Evolutionary conservation across 768 basidiomycete genomes (phyloP).

Genomic region (Coprinopsis sp.): DNA sequence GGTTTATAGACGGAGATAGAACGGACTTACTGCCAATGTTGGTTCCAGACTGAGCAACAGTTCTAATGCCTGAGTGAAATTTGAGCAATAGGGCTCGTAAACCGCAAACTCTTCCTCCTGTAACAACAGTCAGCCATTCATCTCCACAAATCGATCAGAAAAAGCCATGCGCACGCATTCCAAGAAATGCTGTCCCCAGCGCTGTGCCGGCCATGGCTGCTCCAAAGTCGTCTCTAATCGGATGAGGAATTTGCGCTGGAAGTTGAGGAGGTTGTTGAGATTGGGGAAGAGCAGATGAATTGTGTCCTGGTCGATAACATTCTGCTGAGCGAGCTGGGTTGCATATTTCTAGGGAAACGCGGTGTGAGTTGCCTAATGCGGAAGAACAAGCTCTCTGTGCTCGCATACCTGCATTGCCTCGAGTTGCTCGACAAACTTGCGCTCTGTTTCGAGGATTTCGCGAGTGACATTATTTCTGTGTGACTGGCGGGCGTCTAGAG

Average conservation of each 20-base stretch:
- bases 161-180: conserved; percentile 61
- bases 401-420: conserved; percentile 87
- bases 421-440: conserved; percentile 94
- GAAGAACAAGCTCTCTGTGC: conserved; percentile 9
- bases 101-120: conserved; percentile 95
- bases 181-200: conserved; percentile 83
- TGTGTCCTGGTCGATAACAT: conserved; percentile 89
- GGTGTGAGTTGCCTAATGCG: conserved; percentile 16
- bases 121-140: conserved; percentile 36
- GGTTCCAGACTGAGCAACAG: conserved; percentile 84
- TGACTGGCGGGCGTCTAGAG: conserved; percentile 56
- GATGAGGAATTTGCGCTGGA: conserved; percentile 92
- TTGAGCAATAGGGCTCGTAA: conserved; percentile 97
- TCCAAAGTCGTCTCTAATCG: conserved; percentile 84
- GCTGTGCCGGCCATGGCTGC: conserved; percentile 75
- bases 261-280: conserved; percentile 91
- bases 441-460: conserved; percentile 93
- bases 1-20: conserved; percentile 22
- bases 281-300: conserved; percentile 95
- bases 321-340: conserved; percentile 72
- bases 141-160: conserved; percentile 34
- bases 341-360: conserved; percentile 78
- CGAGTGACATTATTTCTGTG: conserved; percentile 74
- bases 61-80: conserved; percentile 84
- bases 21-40: conserved; percentile 68